These are phyloP conservation scores for Ettlia oleoabundans DNA, from an alignment of 139 green algal species.

Conservation along the genomic window DNA sequence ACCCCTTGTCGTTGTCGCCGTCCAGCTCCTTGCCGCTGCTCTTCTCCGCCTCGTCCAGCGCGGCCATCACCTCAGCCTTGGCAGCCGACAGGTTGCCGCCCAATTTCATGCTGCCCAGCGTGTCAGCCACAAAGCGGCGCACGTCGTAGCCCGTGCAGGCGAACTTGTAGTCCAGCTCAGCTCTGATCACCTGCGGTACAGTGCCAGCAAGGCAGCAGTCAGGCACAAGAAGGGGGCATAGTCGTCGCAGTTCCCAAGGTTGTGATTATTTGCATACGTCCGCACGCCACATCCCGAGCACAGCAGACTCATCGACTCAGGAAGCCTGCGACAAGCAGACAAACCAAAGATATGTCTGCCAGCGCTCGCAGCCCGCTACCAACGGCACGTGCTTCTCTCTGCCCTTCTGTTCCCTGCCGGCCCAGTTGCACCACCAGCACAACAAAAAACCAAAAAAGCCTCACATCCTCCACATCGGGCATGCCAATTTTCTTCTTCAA, in stretches of 20 bases:
- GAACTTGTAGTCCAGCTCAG: constrained; percentile 52
- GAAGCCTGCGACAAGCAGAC: too few relatives aligned
- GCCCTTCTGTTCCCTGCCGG: too few relatives aligned
- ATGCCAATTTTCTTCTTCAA: constrained; percentile 58
- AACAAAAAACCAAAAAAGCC: not conserved
- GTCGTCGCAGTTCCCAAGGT: too few relatives aligned
- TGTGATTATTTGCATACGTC: too few relatives aligned
- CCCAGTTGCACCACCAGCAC: too few relatives aligned
- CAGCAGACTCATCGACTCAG: too few relatives aligned
- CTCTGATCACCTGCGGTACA: constrained; percentile 34
- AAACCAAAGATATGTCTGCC: not conserved
- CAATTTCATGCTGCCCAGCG: constrained; percentile 31
- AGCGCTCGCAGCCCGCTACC: too few relatives aligned
- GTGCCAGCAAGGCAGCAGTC: not conserved
- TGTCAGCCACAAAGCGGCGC: constrained; percentile 42
- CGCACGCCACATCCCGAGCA: too few relatives aligned
- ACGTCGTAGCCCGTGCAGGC: constrained; percentile 44
- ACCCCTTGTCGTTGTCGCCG: constrained; percentile 56
- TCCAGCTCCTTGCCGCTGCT: constrained; percentile 43
- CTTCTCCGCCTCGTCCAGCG: constrained; percentile 60
- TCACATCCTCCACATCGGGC: constrained; percentile 46
- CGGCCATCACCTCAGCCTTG: constrained; percentile 38
- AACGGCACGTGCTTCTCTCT: not conserved
- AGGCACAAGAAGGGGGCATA: too few relatives aligned
- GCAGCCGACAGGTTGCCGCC: constrained; percentile 16